Evolutionary conservation across 108 stramenopile species (phyloP).

Genomic region (Mediolabrus comicus): DNA sequence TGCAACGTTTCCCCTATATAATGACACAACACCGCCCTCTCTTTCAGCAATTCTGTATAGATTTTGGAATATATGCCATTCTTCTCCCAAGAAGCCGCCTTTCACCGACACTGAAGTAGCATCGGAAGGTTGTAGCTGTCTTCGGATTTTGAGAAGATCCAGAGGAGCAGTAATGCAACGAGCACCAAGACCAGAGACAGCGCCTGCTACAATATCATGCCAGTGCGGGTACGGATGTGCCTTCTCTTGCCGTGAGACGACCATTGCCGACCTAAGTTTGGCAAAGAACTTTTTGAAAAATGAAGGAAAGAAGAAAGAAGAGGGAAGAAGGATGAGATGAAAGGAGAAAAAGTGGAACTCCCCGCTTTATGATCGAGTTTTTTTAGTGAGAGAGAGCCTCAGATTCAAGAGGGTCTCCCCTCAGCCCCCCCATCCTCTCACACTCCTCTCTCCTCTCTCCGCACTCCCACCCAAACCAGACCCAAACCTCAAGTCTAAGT

Average conservation of each 20-base stretch:
- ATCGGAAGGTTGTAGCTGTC: constrained; percentile 56
- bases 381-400: no score
- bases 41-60: constrained; percentile 49
- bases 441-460: no score
- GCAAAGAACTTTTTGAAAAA: no score
- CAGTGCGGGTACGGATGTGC: constrained; percentile 36
- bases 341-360: no score
- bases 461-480: no score
- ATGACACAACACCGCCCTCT: constrained; percentile 77
- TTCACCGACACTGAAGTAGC: neutral
- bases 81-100: constrained; percentile 11
- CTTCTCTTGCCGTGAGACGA: neutral
- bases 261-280: neutral
- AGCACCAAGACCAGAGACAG: constrained; percentile 54
- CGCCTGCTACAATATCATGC: constrained; percentile 60
- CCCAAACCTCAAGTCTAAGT: neutral
- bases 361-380: no score
- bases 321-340: no score
- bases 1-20: constrained; percentile 91
- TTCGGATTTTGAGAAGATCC: constrained; percentile 89
- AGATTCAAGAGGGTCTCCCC: no score
- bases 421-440: no score
- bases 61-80: constrained; percentile 26
- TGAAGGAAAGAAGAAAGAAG: no score
- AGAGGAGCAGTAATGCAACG: constrained; percentile 87